These are phyloP conservation scores for Sphagnum magellanicum DNA, from an alignment of 228 moss, liverwort and hornwort species.

Conservation along the genomic window DNA sequence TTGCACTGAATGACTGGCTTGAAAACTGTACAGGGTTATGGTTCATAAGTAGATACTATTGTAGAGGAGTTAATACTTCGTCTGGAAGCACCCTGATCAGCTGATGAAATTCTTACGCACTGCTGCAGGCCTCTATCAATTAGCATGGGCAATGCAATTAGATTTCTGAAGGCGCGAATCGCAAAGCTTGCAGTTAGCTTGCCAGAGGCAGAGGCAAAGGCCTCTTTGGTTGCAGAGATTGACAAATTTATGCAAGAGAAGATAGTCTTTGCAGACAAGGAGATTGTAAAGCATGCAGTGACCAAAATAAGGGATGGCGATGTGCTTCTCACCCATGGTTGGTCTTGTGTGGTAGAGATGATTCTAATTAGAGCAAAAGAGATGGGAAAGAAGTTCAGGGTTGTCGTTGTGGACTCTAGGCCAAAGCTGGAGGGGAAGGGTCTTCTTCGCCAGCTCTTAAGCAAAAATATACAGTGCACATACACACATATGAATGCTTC, in stretches of 20 bases:
- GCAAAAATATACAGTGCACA: slow-evolving; percentile 71
- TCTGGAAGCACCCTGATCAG: not conserved
- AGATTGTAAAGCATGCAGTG: slow-evolving; percentile 88
- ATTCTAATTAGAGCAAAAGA: slow-evolving; percentile 77
- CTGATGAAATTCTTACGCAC: not conserved
- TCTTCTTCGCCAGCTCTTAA: slow-evolving; percentile 57
- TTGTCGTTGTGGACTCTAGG: slow-evolving; percentile 88
- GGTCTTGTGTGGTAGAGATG: slow-evolving; percentile 88
- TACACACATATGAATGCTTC: slow-evolving; percentile 71
- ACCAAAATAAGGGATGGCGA: slow-evolving; percentile 92
- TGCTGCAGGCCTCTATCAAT: slow-evolving; percentile 77
- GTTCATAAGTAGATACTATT: no score
- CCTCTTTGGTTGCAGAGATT: slow-evolving; percentile 63
- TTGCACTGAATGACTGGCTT: not conserved
- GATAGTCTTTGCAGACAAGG: slow-evolving; percentile 86
- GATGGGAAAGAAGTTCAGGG: slow-evolving; percentile 77
- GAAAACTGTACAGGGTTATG: not conserved
- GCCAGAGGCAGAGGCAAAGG: slow-evolving; percentile 76
- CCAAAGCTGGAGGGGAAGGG: slow-evolving; percentile 81
- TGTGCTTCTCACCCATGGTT: slow-evolving; percentile 84
- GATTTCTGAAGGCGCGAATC: slow-evolving; percentile 75
- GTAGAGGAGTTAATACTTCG: no score
- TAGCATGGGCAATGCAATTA: slow-evolving; percentile 98
- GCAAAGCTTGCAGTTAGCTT: slow-evolving; percentile 45
- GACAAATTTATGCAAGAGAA: slow-evolving; percentile 82